A percentile compares a stretch with the other conserved stretches of the same genome.
Conservation (phyloP, 208 protist genomes). For the Sergeia podlipaevii region DNA sequence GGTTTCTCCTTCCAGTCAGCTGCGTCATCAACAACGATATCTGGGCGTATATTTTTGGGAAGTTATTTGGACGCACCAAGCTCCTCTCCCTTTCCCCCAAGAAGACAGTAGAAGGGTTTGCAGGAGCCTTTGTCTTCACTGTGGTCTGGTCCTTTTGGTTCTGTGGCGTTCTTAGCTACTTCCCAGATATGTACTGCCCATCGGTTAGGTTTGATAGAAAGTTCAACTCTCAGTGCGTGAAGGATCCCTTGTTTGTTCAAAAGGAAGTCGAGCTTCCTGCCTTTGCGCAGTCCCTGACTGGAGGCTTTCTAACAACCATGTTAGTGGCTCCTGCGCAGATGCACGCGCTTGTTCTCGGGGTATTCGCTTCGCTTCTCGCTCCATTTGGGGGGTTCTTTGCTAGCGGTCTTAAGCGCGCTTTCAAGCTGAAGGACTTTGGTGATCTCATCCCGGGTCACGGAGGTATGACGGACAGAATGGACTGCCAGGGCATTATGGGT, state of each 20-base stretch:
- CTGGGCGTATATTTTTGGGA: conserved; percentile 89
- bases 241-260: conserved; percentile 74
- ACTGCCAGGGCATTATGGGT: conserved; percentile 97
- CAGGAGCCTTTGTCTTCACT: conserved; percentile 88
- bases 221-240: conserved; percentile 44
- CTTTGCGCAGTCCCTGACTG: conserved; percentile 51
- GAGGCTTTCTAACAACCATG: conserved; percentile 35
- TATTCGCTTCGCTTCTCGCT: conserved; percentile 95
- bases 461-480: conserved; percentile 97
- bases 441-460: conserved; percentile 98
- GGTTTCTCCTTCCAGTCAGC: conserved; percentile 88
- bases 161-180: conserved; percentile 82
- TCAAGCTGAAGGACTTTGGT: conserved; percentile 98
- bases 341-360: conserved; percentile 93
- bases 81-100: conserved; percentile 88
- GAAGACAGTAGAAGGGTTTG: conserved; percentile 91
- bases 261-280: conserved; percentile 42
- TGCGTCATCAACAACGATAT: conserved; percentile 92
- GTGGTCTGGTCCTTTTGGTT: conserved; percentile 91
- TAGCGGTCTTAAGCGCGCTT: conserved; percentile 96
- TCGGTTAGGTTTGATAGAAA: conserved; percentile 61
- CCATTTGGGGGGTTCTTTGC: conserved; percentile 99
- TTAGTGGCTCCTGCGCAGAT: conserved; percentile 81
- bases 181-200: conserved; percentile 87
- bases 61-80: conserved; percentile 84